These are phyloP conservation scores for Dendrobium nobile DNA, from an alignment of 106 monocot genomes.

Conservation along the genomic window DNA sequence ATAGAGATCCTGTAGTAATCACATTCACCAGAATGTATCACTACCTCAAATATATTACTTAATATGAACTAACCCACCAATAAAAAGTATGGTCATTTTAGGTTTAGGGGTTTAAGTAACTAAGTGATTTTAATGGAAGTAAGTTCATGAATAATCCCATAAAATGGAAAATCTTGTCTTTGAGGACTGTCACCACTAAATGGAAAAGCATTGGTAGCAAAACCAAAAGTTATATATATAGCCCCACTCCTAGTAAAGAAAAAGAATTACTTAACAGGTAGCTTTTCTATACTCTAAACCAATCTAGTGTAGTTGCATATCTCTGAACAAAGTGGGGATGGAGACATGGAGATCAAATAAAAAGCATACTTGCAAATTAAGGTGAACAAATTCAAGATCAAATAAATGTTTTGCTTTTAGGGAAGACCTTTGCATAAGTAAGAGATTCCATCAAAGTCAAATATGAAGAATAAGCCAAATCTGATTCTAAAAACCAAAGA, in stretches of 20 bases:
- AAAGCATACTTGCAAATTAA: neutral
- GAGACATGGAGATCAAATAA: neutral
- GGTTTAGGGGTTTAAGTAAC: too few species aligned
- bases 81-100: too few species aligned
- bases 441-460: conserved; percentile 9
- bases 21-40: too few species aligned
- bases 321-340: neutral
- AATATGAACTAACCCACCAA: too few species aligned
- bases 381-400: neutral
- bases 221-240: neutral
- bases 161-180: too few species aligned
- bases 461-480: conserved; percentile 3
- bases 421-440: conserved; percentile 1
- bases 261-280: neutral
- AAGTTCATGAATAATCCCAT: too few species aligned
- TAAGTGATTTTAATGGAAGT: too few species aligned
- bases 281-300: neutral
- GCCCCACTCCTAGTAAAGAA: neutral
- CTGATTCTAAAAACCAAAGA: conserved; percentile 1
- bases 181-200: too few species aligned
- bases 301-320: neutral
- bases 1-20: too few species aligned
- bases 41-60: too few species aligned
- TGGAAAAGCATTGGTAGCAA: neutral
- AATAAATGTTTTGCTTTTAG: neutral